Evolutionary conservation across 306 rosid genomes (phyloP).

Genomic region (Gynostemma pentaphyllum): DNA sequence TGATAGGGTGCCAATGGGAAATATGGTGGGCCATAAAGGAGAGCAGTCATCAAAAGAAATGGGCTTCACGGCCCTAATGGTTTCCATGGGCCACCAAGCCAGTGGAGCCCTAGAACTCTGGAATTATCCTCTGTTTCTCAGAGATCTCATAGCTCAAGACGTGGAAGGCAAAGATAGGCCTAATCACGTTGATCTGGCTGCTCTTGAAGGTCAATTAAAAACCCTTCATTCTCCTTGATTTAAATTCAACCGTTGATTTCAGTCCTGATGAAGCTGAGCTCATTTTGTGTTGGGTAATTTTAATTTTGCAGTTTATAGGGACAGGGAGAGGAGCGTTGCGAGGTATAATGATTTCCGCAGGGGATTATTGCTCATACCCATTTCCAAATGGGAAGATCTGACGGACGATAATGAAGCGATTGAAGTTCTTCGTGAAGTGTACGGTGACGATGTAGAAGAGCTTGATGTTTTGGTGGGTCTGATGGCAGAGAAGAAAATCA

Average conservation of each 20-base stretch:
- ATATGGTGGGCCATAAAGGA: slow-evolving; percentile 1
- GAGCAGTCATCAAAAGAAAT: not conserved
- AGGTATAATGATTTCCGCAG: slow-evolving; percentile 60
- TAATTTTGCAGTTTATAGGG: slow-evolving; percentile 40
- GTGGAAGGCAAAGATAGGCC: slow-evolving; percentile 5
- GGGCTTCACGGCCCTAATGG: not conserved
- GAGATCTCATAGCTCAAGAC: not conserved
- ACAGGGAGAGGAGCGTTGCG: slow-evolving; percentile 63
- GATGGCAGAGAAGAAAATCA: slow-evolving; percentile 60
- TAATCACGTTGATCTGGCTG: not conserved
- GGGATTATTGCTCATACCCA: slow-evolving; percentile 51
- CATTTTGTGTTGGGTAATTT: not conserved
- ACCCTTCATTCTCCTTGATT: not conserved
- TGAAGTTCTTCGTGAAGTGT: slow-evolving; percentile 39
- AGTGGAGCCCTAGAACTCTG: slow-evolving; percentile 3
- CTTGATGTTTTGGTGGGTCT: slow-evolving; percentile 53
- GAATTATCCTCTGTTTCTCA: not conserved
- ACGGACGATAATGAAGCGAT: slow-evolving; percentile 39
- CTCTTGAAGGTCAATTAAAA: not conserved
- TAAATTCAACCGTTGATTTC: not conserved
- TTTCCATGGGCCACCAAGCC: slow-evolving; percentile 1
- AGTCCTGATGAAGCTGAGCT: no score
- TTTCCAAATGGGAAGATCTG: slow-evolving; percentile 60
- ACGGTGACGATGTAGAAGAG: slow-evolving; percentile 61
- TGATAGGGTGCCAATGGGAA: not conserved